Conservation (phyloP, 2,329 filamentous ascomycete species). For the Fusarium camptoceras region DNA sequence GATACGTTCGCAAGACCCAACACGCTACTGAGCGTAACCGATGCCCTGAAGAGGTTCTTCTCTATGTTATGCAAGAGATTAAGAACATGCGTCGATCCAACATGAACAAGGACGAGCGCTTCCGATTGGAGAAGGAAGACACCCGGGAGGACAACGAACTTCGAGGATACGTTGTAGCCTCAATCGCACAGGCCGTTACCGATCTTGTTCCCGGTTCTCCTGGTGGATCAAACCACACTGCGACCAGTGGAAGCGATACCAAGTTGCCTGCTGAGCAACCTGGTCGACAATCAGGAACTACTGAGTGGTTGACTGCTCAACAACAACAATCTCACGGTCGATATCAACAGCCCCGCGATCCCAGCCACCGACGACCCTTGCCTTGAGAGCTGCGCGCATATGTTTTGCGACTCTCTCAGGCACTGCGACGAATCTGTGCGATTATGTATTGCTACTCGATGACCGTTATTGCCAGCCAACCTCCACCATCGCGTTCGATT, state of each 20-base stretch:
- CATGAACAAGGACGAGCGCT: slow-evolving; percentile 86
- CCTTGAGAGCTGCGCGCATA: slow-evolving; percentile 46
- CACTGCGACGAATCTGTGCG: slow-evolving; percentile 12
- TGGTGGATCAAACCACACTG: slow-evolving; percentile 40
- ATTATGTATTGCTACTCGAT: slow-evolving; percentile 8
- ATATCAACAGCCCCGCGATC: slow-evolving; percentile 61
- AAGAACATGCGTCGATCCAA: slow-evolving; percentile 84
- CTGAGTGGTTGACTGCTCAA: slow-evolving; percentile 64
- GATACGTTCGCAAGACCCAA: slow-evolving; percentile 77
- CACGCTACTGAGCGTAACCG: slow-evolving; percentile 80
- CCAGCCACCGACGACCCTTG: slow-evolving; percentile 54
- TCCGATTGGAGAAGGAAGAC: slow-evolving; percentile 84
- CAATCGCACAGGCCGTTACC: slow-evolving; percentile 78
- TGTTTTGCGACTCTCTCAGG: slow-evolving; percentile 29
- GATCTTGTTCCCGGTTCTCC: slow-evolving; percentile 68
- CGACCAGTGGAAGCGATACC: slow-evolving; percentile 61
- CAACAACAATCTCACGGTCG: slow-evolving; percentile 57
- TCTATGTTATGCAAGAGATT: slow-evolving; percentile 94
- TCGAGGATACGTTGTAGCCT: slow-evolving; percentile 77
- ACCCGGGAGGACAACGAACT: slow-evolving; percentile 80
- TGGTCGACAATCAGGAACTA: slow-evolving; percentile 62
- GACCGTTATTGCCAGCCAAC: slow-evolving; percentile 3
- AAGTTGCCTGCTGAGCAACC: slow-evolving; percentile 72
- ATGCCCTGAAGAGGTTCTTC: slow-evolving; percentile 88
- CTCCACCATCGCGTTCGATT: background rate